Evolutionary conservation across 305 asterid genomes (phyloP).

Genomic region (Solanum chacoense): DNA sequence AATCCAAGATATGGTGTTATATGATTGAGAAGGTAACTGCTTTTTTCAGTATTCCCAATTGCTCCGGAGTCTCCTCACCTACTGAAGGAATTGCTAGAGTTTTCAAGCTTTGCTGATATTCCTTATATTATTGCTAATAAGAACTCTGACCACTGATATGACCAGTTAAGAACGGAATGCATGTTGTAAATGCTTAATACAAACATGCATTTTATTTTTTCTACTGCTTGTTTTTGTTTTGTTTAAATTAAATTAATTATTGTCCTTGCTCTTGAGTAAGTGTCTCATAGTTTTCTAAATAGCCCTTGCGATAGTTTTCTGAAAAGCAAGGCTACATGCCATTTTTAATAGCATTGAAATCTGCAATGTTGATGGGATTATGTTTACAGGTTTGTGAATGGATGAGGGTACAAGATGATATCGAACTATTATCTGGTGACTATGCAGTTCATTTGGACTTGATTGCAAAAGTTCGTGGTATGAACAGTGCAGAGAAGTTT

Average conservation of each 20-base stretch:
- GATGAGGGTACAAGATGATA: slow-evolving; percentile 69
- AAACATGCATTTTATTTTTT: neutral
- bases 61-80: neutral
- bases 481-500: slow-evolving; percentile 74
- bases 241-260: neutral
- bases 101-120: neutral
- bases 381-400: slow-evolving; percentile 67
- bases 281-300: neutral
- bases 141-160: neutral
- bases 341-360: neutral
- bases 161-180: neutral
- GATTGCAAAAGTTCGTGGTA: slow-evolving; percentile 72
- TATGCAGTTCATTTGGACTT: slow-evolving; percentile 85
- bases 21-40: neutral
- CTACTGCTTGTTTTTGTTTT: neutral
- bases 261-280: neutral
- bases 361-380: neutral
- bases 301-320: neutral
- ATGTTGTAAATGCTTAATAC: neutral
- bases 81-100: neutral
- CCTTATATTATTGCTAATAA: neutral
- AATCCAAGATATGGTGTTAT: neutral
- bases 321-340: neutral
- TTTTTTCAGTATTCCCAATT: neutral
- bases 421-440: slow-evolving; percentile 69